A percentile compares a stretch with the other conserved stretches of the same genome.
Evolutionary conservation across 768 basidiomycete species (phyloP).

Genomic region (Psilocybe subaeruginosa): DNA sequence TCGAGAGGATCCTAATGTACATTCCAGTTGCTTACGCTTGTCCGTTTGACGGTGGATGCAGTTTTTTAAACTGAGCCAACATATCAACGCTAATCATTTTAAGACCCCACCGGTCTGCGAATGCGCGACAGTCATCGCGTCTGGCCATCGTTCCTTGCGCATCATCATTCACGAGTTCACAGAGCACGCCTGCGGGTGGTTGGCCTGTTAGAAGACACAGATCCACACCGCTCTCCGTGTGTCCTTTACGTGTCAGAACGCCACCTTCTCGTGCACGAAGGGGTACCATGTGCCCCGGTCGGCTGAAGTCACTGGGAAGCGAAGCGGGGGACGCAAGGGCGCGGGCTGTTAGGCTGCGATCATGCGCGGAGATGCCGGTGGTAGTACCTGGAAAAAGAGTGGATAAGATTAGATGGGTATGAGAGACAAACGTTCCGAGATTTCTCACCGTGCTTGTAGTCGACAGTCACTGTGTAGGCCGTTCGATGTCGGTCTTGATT

Average conservation of each 20-base stretch:
- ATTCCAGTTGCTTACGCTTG: not conserved
- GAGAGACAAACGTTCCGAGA: constrained; percentile 8
- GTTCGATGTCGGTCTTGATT: constrained; percentile 93
- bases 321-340: constrained; percentile 70
- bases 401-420: constrained; percentile 14
- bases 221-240: constrained; percentile 92
- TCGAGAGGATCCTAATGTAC: not conserved
- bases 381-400: constrained; percentile 64
- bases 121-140: constrained; percentile 88
- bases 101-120: constrained; percentile 88
- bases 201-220: constrained; percentile 78
- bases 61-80: constrained; percentile 56
- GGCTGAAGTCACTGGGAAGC: constrained; percentile 72
- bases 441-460: constrained; percentile 81
- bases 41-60: constrained; percentile 20
- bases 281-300: constrained; percentile 96
- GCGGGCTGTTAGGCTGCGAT: constrained; percentile 86
- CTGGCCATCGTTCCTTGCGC: constrained; percentile 90
- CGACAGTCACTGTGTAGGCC: constrained; percentile 95
- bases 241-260: constrained; percentile 84
- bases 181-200: constrained; percentile 80
- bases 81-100: constrained; percentile 96
- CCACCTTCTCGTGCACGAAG: constrained; percentile 87
- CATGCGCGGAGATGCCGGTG: constrained; percentile 97
- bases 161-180: constrained; percentile 95